phyloP scores from a whole-genome alignment of 352 stramenopile genomes.

The Phytophthora pini region DNA sequence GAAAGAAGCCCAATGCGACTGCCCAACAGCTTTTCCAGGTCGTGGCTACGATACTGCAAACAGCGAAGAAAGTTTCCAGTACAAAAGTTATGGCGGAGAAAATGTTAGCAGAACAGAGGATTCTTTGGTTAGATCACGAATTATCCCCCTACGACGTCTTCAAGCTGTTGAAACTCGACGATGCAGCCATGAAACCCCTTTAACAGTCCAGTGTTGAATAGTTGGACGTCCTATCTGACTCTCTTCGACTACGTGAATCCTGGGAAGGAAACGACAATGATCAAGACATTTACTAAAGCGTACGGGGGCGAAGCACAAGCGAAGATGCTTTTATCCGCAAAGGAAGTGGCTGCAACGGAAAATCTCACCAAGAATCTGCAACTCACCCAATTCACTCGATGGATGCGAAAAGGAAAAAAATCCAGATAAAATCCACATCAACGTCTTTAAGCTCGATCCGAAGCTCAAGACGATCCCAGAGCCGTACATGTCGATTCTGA shows the following conservation, averaged over 20 bases:
- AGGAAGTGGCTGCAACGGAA: not conserved
- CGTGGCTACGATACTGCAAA: constrained; percentile 1
- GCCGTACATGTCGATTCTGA: not conserved
- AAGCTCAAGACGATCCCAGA: not conserved
- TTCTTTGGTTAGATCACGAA: not conserved
- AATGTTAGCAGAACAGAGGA: not conserved
- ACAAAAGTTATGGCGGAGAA: constrained; percentile 6
- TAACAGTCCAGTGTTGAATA: not conserved
- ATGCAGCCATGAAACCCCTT: not conserved
- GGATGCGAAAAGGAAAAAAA: constrained; percentile 8
- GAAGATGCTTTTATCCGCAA: constrained; percentile 9
- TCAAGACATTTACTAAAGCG: constrained; percentile 17
- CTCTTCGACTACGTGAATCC: not conserved
- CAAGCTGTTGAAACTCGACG: constrained; percentile 3
- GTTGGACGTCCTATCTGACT: not conserved
- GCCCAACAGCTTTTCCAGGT: not conserved
- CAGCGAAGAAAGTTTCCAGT: not conserved
- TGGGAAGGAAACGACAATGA: constrained; percentile 12
- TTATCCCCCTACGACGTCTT: not conserved
- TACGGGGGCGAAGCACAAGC: constrained; percentile 19
- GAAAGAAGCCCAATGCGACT: no score
- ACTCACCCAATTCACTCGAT: constrained; percentile 8
- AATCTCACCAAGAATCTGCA: constrained; percentile 18
- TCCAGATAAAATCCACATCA: constrained; percentile 2
- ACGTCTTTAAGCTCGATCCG: constrained; percentile 13